Evolutionary conservation across 441 rosid genomes (phyloP).

Genomic region (Croton setiger): DNA sequence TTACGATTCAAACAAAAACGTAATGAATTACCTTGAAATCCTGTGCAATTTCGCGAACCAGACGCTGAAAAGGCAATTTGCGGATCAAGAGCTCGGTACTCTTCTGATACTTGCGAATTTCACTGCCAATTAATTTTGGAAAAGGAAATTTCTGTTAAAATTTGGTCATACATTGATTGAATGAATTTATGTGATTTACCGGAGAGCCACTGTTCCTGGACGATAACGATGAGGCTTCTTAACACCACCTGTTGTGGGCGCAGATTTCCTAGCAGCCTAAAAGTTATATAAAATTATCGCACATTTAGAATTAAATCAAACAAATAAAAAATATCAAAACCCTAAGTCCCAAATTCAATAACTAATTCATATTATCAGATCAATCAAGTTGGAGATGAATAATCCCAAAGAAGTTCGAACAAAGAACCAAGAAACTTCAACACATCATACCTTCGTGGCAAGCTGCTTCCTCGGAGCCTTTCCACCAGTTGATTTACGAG

Average conservation of each 20-base stretch:
- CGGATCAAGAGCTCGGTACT: constrained; percentile 60
- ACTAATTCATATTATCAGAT: too few relatives aligned
- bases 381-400: too few relatives aligned
- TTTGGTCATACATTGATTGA: background rate
- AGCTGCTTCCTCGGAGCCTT: constrained; percentile 69
- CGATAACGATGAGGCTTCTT: constrained; percentile 73
- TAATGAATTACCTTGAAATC: constrained; percentile 50
- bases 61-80: constrained; percentile 58
- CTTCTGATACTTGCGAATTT: constrained; percentile 56
- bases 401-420: background rate
- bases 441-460: constrained; percentile 46
- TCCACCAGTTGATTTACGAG: constrained; percentile 60
- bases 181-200: constrained; percentile 22
- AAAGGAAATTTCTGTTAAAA: background rate
- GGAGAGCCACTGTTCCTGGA: constrained; percentile 70
- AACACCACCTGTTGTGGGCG: constrained; percentile 65
- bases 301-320: too few relatives aligned
- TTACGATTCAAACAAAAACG: background rate
- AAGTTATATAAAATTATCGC: too few relatives aligned
- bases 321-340: background rate
- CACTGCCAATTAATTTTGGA: constrained; percentile 19
- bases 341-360: background rate
- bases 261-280: constrained; percentile 67
- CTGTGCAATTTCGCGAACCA: constrained; percentile 66
- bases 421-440: background rate